Conservation (phyloP, 176 grass and related monocot genomes). For the Rhynchospora pubera region DNA sequence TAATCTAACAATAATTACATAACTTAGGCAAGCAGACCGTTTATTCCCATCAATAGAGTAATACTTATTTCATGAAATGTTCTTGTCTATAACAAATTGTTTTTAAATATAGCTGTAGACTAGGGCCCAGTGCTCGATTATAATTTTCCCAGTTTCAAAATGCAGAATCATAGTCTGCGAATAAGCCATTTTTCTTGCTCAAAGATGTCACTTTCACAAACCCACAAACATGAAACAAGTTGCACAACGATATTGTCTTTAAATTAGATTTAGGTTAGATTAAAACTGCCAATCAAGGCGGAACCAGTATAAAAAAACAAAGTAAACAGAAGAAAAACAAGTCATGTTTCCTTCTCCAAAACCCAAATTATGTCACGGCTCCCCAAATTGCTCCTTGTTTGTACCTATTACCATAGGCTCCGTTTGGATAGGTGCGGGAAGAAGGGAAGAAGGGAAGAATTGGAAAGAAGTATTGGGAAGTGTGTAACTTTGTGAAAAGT, state of each 20-base stretch:
- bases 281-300: not conserved
- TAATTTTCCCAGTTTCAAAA: slow-evolving; percentile 7
- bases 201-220: slow-evolving; percentile 9
- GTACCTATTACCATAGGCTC: too few relatives aligned
- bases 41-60: slow-evolving; percentile 6
- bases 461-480: too few relatives aligned
- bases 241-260: slow-evolving; percentile 6
- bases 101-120: not conserved
- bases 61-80: slow-evolving; percentile 1
- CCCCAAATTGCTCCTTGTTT: not conserved
- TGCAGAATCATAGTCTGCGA: not conserved
- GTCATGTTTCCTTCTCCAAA: not conserved
- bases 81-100: not conserved
- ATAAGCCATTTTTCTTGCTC: not conserved
- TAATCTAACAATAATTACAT: not conserved
- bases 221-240: slow-evolving; percentile 22
- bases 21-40: not conserved
- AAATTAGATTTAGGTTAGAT: not conserved
- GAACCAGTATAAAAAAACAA: not conserved
- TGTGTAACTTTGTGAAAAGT: too few relatives aligned
- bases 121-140: not conserved
- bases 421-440: too few relatives aligned
- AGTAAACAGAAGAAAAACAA: not conserved
- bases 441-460: too few relatives aligned
- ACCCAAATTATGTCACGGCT: not conserved